Percentiles rank a stretch among this genome's conserved stretches.
Evolutionary conservation across 2,329 filamentous ascomycete genomes (phyloP).

Genomic region (Monosporascus sp.): DNA sequence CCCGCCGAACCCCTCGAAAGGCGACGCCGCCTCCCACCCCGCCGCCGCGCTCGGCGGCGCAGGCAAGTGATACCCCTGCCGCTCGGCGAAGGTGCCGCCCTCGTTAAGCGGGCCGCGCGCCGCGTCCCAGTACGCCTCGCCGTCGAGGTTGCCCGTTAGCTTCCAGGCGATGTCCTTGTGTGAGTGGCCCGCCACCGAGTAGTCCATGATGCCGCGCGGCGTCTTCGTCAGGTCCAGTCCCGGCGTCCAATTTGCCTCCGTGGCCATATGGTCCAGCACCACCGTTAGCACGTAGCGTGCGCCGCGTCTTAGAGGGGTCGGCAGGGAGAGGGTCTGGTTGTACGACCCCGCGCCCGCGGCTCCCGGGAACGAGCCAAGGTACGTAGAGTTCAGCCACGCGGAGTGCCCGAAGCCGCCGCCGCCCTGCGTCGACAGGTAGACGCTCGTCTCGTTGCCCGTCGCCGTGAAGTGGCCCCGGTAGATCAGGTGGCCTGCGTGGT

Average conservation of each 20-base stretch:
- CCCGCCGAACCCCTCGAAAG: conserved; percentile 32
- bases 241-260: conserved; percentile 51
- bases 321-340: conserved; percentile 48
- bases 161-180: conserved; percentile 49
- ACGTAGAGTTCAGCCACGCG: conserved; percentile 64
- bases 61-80: conserved; percentile 58
- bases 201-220: conserved; percentile 59
- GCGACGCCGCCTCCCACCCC: conserved; percentile 31
- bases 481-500: conserved; percentile 61
- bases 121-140: conserved; percentile 55
- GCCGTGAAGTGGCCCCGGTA: conserved; percentile 68
- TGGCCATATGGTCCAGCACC: conserved; percentile 66
- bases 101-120: conserved; percentile 62
- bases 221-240: conserved; percentile 57
- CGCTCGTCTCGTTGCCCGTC: conserved; percentile 50
- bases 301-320: conserved; percentile 30
- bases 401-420: conserved; percentile 62
- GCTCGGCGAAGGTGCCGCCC: conserved; percentile 57
- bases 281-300: conserved; percentile 59
- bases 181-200: conserved; percentile 34
- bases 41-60: conserved; percentile 35
- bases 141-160: conserved; percentile 62
- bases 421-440: conserved; percentile 58
- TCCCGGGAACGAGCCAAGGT: conserved; percentile 41
- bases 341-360: conserved; percentile 11